Base-by-base conservation (phyloP, 2,329 filamentous ascomycete genomes). In the Erysiphe pulchra region DNA sequence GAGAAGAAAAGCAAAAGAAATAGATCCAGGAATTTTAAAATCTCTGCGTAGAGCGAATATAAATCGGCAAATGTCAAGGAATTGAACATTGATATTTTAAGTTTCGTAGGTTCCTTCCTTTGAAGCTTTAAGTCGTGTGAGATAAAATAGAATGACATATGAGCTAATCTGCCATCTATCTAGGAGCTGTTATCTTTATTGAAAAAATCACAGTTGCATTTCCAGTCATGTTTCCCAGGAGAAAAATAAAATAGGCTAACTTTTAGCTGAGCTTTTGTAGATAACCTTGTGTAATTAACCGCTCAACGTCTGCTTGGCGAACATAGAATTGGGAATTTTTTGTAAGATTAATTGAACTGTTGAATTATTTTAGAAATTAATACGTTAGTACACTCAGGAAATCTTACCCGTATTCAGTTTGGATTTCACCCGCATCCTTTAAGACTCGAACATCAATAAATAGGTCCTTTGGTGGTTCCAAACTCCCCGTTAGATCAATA, bases 241-340 rank as follows among this genome's bases (percentile, higher is more conserved):
- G 14, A 40, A 18, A 14, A 18, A 40, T 17, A 20, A 12, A 24
- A 18, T 17, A 5, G 6, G 20, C 12, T 20, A 24, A 1, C 8
- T 5, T 40, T 18, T 44, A 44, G 30, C n/a, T 44, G 6, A 44
- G 42, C 28, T 44, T 44, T 61, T 94, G 86, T 51, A 98, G 66
- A 63, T 94, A 98, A 17, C 90, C 90, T 59, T 95, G 87, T 14
- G 84, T 74, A 56, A 98, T 94, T 54, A 98, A 62, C 44, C 86
- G 73, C 62, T 98, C 90, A 7, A 98, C 90, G 62, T 98, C 90
- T 20, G 84, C 87, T 57, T 94, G 84, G 42, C 87, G 75, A 36
- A 98, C 90, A 57, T 92, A 95, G 58, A 98, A 92, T 59, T 98
- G 90, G 57, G 86, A 94, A 62, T 98, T 95, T 63, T 92, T 95